Evolutionary conservation across 2,329 filamentous ascomycete genomes (phyloP), one percentile per base, ranked within the genome.

Genomic region (Apiospora phragmitis): DNA sequence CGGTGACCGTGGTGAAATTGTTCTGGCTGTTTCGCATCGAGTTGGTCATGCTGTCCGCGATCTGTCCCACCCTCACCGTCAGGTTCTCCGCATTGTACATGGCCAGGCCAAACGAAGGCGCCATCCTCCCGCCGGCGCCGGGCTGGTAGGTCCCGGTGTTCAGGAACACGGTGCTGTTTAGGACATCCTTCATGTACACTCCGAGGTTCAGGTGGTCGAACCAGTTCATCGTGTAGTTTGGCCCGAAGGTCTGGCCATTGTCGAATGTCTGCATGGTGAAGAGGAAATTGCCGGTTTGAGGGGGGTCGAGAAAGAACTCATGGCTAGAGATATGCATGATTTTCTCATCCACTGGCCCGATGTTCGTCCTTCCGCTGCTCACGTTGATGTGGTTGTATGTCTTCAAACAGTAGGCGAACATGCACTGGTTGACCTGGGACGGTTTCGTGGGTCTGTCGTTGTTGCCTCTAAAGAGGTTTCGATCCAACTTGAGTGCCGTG

Each of bases 41-140:
- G n/a, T 72, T 69, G 24, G 70, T 72, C 70, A 72, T 72, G 49
- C 65, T 67, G 14, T 70, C 69, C 26, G 71, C 71, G 14, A 72
- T 69, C 21, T 67, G 45, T 4, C 32, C 42, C 7, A 69, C 45
- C 65, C 42, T 65, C 32, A 16, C 7, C 18, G 45, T 29, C 41
- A 72, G 29, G 65, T 72, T 67, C 1, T 51, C 65, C 8, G 26
- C 66, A 8, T 68, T 49, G 41, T 29, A 51, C 42, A 72, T 51
- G 32, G 51, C 55, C 68, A 55, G 65, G 18, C 71, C 71, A 16
- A 72, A 45, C n/a, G 69, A 68, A 2, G 71, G 66, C 9, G 59
- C 65, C 55, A 70, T 67, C 5, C 21, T 42, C 21, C 55, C 70
- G 42, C n/a, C 45, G 65, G 70, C 32, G 21, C 66, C 70, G 21